Conservation (phyloP, 106 monocot genomes). For the Posidonia australis region DNA sequence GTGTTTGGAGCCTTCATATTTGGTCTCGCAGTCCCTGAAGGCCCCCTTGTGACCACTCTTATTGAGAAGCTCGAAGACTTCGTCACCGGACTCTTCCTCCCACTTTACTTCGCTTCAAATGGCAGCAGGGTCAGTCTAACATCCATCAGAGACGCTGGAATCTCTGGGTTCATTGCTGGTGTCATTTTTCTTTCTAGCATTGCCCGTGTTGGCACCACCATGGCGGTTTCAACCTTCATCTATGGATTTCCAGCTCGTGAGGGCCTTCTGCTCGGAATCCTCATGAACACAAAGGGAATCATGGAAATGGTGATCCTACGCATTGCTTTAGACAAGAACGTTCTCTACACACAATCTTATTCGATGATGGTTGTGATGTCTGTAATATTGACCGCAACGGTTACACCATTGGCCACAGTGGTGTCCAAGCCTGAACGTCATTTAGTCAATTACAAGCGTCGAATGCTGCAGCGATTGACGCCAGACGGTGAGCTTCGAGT, state of each 20-base stretch:
- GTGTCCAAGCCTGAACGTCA: not conserved
- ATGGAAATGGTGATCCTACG: conserved; percentile 81
- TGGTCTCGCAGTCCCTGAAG: conserved; percentile 61
- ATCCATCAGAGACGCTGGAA: conserved; percentile 23
- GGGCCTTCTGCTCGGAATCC: conserved; percentile 41
- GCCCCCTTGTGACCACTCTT: conserved; percentile 39
- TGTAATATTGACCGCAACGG: not conserved
- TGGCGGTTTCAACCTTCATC: conserved; percentile 26
- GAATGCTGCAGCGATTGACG: not conserved
- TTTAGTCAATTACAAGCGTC: conserved; percentile 6
- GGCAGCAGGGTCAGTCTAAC: conserved; percentile 66
- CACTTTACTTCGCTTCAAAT: conserved; percentile 79
- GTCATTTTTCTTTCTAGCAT: conserved; percentile 45
- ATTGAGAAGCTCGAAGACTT: conserved; percentile 81
- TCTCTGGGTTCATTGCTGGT: conserved; percentile 48
- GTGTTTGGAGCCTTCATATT: conserved; percentile 88
- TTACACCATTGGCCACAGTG: not conserved
- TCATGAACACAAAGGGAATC: conserved; percentile 91
- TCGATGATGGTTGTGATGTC: conserved; percentile 2
- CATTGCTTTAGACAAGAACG: conserved; percentile 71
- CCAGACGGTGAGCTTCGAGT: conserved; percentile 7
- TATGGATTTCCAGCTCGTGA: conserved; percentile 40
- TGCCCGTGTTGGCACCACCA: conserved; percentile 45
- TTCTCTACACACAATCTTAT: conserved; percentile 6
- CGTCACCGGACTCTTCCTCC: conserved; percentile 61